Conservation (phyloP, 2,329 filamentous ascomycete genomes). For the Thelonectria blattea region DNA sequence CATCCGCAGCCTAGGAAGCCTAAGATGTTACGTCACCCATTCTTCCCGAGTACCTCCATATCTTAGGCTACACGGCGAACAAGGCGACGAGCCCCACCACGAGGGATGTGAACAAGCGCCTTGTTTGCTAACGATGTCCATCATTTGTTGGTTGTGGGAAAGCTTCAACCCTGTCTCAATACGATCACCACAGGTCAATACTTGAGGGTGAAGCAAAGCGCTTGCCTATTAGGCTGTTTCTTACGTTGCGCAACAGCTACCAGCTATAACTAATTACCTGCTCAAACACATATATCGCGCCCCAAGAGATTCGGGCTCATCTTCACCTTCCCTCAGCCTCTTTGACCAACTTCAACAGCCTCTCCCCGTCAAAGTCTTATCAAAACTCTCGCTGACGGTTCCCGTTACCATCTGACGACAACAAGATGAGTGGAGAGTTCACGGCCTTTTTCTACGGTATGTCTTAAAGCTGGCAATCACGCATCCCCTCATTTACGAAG, state of each 20-base stretch:
- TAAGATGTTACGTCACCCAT: background rate
- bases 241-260: background rate
- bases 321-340: background rate
- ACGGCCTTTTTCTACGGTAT: conserved; percentile 66
- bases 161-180: background rate
- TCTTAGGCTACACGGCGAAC: background rate
- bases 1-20: background rate
- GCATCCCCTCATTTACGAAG: background rate
- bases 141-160: background rate
- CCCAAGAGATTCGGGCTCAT: background rate
- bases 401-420: background rate
- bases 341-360: background rate
- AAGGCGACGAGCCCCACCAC: background rate
- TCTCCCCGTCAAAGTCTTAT: background rate
- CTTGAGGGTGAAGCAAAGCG: background rate
- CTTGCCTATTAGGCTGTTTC: background rate
- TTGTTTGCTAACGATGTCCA: background rate
- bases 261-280: background rate
- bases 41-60: background rate
- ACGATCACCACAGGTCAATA: background rate
- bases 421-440: conserved; percentile 49
- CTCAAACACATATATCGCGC: background rate
- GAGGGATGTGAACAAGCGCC: background rate
- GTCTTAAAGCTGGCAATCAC: conserved; percentile 4
- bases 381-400: background rate